These are phyloP conservation scores for Arthonia radiata DNA, from an alignment of 495 filamentous ascomycete genomes.

Conservation along the genomic window DNA sequence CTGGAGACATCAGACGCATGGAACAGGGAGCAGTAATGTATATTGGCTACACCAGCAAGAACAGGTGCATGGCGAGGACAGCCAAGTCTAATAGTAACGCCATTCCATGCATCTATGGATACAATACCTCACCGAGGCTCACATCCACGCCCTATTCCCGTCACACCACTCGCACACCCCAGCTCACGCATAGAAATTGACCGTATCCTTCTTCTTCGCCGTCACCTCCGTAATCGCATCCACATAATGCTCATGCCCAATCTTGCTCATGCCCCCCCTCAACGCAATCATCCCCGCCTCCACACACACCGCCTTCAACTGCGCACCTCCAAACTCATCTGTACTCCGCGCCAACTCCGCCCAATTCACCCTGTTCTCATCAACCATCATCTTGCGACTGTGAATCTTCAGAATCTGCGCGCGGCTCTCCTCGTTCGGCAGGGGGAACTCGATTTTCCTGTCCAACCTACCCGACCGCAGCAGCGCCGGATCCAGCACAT, in stretches of 20 bases:
- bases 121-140: too few relatives aligned
- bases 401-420: slow-evolving; percentile 96
- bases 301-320: slow-evolving; percentile 95
- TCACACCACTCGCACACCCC: too few relatives aligned
- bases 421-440: slow-evolving; percentile 95
- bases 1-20: too few relatives aligned
- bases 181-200: slow-evolving; percentile 32
- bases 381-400: slow-evolving; percentile 93
- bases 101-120: too few relatives aligned
- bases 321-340: slow-evolving; percentile 96
- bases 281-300: slow-evolving; percentile 99
- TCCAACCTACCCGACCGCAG: slow-evolving; percentile 87
- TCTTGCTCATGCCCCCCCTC: slow-evolving; percentile 73
- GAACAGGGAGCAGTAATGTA: too few relatives aligned
- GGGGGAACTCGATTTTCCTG: slow-evolving; percentile 96
- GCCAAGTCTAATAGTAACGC: too few relatives aligned
- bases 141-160: too few relatives aligned
- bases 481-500: slow-evolving; percentile 87
- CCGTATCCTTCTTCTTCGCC: slow-evolving; percentile 33
- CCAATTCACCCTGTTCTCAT: slow-evolving; percentile 90
- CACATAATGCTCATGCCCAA: slow-evolving; percentile 95
- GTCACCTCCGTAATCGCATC: slow-evolving; percentile 96
- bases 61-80: too few relatives aligned
- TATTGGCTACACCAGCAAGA: too few relatives aligned
- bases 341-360: slow-evolving; percentile 81